Evolutionary conservation across 164 flowering plant species (phyloP), one percentile per base, ranked within the genome.

Genomic region (Sextonia rubra): DNA sequence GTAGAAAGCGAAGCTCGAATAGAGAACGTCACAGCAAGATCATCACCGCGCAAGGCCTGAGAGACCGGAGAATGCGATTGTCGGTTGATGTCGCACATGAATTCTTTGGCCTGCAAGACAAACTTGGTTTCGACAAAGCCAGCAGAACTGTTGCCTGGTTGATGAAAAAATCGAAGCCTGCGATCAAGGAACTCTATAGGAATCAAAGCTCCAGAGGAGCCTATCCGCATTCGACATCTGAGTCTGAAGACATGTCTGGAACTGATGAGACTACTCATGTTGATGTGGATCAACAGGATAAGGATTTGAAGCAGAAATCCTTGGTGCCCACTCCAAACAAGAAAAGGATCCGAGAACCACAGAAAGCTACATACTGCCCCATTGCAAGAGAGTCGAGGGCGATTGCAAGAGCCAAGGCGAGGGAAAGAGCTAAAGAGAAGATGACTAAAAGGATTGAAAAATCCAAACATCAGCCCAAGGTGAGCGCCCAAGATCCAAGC

Each of bases 11-110:
- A 37, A 7, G 8, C n/a, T 76, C 68, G 3, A 90, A 86, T 78
- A 84, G 78, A 73, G 93, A 90, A 22, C 80, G 92, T 20, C 97
- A 90, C 79, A 87, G 91, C 85, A 92, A 92, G 88, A 92, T 92
- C 71, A 70, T 68, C 65, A 90, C 95, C 0, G 89, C 89, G 11
- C 83, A 79, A 69, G 93, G 97, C 3, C 82, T 80, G 0, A 83
- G 97, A 64, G 91, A 90, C 73, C 80, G 97, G 52, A 77, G 97
- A 74, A 89, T 90, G 93, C 83, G 97, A 68, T 66, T 91, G 68
- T 91, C 97, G 12, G 87, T 91, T 5, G 89, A 86, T 0, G 85
- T 89, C 25, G 93, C 97, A 1, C 75, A 82, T 7, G 73, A 74
- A 75, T 89, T 91, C 70, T 91, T 91, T 68, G 79, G 77, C 11